Evolutionary conservation across 2,329 filamentous ascomycete species (phyloP).

Genomic region (Dendrostoma leiphaemia): DNA sequence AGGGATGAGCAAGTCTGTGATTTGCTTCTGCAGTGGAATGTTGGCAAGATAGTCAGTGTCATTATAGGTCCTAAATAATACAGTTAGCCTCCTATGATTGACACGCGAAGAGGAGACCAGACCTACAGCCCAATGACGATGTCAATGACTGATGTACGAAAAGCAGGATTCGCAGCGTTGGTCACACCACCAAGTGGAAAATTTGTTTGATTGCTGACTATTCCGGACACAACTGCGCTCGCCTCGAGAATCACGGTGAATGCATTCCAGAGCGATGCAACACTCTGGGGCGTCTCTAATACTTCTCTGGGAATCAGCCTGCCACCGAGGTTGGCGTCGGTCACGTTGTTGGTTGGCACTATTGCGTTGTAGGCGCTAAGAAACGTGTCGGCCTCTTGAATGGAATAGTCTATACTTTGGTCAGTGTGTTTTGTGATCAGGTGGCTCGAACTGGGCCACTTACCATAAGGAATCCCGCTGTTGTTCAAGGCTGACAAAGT

Average conservation of each 20-base stretch:
- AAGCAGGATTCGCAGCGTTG: too few relatives aligned
- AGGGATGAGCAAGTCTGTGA: slow-evolving; percentile 4
- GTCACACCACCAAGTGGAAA: too few relatives aligned
- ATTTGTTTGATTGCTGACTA: too few relatives aligned
- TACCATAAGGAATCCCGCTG: slow-evolving; percentile 1
- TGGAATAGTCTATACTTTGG: neutral
- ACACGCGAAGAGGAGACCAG: too few relatives aligned
- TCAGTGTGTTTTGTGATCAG: neutral
- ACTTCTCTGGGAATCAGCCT: neutral
- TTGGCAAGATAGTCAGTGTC: slow-evolving; percentile 1
- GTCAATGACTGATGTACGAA: too few relatives aligned
- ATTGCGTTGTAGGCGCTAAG: neutral
- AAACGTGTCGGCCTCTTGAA: too few relatives aligned
- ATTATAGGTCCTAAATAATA: neutral
- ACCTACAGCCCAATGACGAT: too few relatives aligned
- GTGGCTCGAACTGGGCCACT: neutral
- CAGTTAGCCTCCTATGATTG: neutral
- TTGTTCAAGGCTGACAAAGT: neutral
- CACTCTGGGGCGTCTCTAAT: too few relatives aligned
- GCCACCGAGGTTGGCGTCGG: slow-evolving; percentile 2
- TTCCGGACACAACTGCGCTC: neutral
- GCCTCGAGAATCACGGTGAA: too few relatives aligned
- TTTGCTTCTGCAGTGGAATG: neutral
- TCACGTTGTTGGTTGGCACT: neutral
- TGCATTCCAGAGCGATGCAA: too few relatives aligned